Percentiles rank a stretch among this genome's conserved stretches.
These are phyloP conservation scores for Aspergillus sp. DNA, from an alignment of 2,329 filamentous ascomycete species.

Conservation along the genomic window DNA sequence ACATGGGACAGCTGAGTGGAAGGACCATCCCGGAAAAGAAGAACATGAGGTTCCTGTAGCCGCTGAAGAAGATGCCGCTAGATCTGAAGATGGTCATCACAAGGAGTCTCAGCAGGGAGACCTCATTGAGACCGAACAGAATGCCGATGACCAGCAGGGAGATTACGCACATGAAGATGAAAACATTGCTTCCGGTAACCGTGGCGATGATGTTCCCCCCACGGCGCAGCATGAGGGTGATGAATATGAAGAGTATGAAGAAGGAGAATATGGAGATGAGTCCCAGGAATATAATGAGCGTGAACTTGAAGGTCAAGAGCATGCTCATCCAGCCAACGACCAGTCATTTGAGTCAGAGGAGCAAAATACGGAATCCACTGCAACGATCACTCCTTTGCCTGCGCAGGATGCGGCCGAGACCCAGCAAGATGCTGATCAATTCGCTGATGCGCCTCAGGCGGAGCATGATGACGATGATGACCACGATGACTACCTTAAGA, in stretches of 20 bases:
- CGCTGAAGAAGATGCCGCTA: neutral
- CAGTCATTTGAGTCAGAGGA: constrained; percentile 21
- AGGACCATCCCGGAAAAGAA: neutral
- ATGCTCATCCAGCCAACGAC: constrained; percentile 7
- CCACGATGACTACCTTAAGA: constrained; percentile 30
- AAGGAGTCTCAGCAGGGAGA: neutral
- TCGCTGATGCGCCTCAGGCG: constrained; percentile 4
- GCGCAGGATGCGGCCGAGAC: constrained; percentile 9
- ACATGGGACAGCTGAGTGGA: too few species aligned
- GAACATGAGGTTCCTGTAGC: neutral
- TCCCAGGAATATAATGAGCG: constrained; percentile 5
- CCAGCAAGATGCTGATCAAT: constrained; percentile 9
- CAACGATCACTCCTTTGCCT: constrained; percentile 18
- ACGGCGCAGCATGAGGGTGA: neutral
- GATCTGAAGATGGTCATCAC: neutral
- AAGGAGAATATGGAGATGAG: constrained; percentile 4
- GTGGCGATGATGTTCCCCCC: neutral
- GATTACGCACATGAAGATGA: neutral
- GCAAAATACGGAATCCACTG: constrained; percentile 22
- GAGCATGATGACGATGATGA: constrained; percentile 7
- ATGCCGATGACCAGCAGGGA: neutral
- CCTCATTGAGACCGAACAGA: neutral
- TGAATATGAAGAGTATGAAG: constrained; percentile 10
- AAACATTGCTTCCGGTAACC: neutral
- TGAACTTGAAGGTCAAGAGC: constrained; percentile 4